These are phyloP conservation scores for Purpureocillium lavendulum DNA, from an alignment of 2,329 filamentous ascomycete genomes.

Conservation along the genomic window DNA sequence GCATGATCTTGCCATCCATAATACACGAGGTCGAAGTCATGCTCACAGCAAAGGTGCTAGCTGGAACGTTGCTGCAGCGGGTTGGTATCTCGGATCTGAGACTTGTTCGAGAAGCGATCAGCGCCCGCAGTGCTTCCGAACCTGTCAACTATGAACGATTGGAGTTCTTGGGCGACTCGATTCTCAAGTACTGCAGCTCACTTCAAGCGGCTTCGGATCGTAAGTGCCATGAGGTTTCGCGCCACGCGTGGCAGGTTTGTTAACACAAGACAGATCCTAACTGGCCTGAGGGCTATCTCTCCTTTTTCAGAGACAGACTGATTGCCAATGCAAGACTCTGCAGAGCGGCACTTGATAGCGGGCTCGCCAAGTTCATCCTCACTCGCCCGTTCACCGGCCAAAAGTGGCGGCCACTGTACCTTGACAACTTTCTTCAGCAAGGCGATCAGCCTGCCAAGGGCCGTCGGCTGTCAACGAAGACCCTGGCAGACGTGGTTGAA, in stretches of 20 bases:
- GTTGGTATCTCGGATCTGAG: slow-evolving; percentile 44
- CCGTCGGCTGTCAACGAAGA: slow-evolving; percentile 60
- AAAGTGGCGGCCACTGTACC: slow-evolving; percentile 65
- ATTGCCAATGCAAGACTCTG: slow-evolving; percentile 71
- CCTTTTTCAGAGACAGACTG: slow-evolving; percentile 56
- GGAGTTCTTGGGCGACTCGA: slow-evolving; percentile 79
- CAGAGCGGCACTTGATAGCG: slow-evolving; percentile 50
- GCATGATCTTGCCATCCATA: slow-evolving; percentile 64
- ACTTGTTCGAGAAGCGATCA: slow-evolving; percentile 62
- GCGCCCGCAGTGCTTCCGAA: slow-evolving; percentile 51
- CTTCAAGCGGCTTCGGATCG: slow-evolving; percentile 51
- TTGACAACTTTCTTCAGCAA: slow-evolving; percentile 24
- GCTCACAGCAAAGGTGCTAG: slow-evolving; percentile 54
- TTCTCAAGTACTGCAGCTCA: slow-evolving; percentile 68
- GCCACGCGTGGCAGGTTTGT: background rate
- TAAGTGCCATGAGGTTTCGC: slow-evolving; percentile 22
- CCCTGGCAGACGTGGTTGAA: slow-evolving; percentile 81
- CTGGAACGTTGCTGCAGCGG: slow-evolving; percentile 18
- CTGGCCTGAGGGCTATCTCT: slow-evolving; percentile 73
- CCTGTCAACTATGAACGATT: slow-evolving; percentile 68
- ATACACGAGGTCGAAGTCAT: slow-evolving; percentile 59
- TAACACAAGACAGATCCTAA: slow-evolving; percentile 38
- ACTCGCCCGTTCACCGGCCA: slow-evolving; percentile 55
- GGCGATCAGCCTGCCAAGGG: slow-evolving; percentile 8
- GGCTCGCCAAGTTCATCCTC: slow-evolving; percentile 67